Evolutionary conservation across 2,329 filamentous ascomycete species (phyloP), one percentile per base, ranked within the genome.

Genomic region (Colletotrichum sp.): DNA sequence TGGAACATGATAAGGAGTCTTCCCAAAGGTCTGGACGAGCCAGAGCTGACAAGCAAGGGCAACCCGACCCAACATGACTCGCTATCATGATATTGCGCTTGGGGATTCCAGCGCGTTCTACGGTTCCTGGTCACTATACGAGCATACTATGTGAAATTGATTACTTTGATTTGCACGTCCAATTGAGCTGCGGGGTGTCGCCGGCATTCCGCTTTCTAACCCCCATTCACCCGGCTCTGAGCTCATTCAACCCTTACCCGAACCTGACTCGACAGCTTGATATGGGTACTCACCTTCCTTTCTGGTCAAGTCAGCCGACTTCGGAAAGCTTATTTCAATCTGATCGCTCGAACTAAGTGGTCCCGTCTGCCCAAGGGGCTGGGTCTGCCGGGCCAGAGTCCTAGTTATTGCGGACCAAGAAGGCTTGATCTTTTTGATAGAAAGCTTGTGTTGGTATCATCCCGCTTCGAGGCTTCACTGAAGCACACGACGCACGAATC

Each of bases 311-410:
- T 55, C 55, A 28, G n/a, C 16, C 55, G 55, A 34, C 15, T 16
- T 28, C 24, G n/a, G 36, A 61, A 72, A 72, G 64, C 71, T 72
- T 72, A 34, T 61, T 72, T 68, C 16, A 21, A 61, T 63, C n/a
- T 16, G 32, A 39, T 39, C 32, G 7, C 18, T 43, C 24, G 10
- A 28, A 18, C 16, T 6, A 26, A 24, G 30, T 15, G 24, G 60
- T 15, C 32, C 26, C 34, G 13, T 61, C 16, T 34, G 13, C 26
- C 43, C 26, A 34, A n/a, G 52, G 18, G 15, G n/a, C 26, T 52
- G 30, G 60, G 30, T 36, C 18, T 24, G 59, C 39, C 15, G 16
- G n/a, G 9, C 7, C 28, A 55, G 60, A 10, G 61, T 34, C 24
- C 21, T 32, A 67, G 5, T n/a, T 8, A 13, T 43, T 48, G 24